Conservation (phyloP, 2,329 filamentous ascomycete genomes). For the Whalleya microplaca region DNA sequence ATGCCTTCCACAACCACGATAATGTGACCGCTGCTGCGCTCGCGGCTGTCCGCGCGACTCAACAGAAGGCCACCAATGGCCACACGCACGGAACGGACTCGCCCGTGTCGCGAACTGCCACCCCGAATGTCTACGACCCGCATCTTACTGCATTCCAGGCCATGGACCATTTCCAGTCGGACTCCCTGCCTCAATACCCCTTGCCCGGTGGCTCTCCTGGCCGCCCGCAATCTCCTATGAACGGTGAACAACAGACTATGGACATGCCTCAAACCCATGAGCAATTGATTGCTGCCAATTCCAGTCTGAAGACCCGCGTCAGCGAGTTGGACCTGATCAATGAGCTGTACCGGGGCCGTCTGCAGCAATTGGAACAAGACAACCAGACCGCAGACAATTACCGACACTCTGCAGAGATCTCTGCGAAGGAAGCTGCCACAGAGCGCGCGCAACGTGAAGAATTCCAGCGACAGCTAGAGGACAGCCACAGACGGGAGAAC, state of each 20-base stretch:
- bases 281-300: conserved; percentile 77
- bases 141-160: conserved; percentile 80
- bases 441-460: conserved; percentile 60
- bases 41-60: conserved; percentile 60
- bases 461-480: conserved; percentile 65
- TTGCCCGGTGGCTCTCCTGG: conserved; percentile 56
- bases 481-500: conserved; percentile 77
- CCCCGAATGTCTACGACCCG: conserved; percentile 74
- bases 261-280: conserved; percentile 80
- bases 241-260: conserved; percentile 63
- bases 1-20: conserved; percentile 58
- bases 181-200: conserved; percentile 55
- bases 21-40: conserved; percentile 58
- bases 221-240: conserved; percentile 53
- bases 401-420: conserved; percentile 54
- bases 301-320: conserved; percentile 89
- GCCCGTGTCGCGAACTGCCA: conserved; percentile 78
- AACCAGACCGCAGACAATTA: conserved; percentile 67
- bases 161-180: conserved; percentile 70
- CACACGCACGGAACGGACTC: conserved; percentile 76
- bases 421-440: conserved; percentile 58
- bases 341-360: conserved; percentile 74
- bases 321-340: conserved; percentile 96
- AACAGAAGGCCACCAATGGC: conserved; percentile 70
- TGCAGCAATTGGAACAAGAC: conserved; percentile 79